A percentile compares a stretch with the other conserved stretches of the same genome.
Conservation (phyloP, 768 basidiomycete species). For the Serendipita sp. region DNA sequence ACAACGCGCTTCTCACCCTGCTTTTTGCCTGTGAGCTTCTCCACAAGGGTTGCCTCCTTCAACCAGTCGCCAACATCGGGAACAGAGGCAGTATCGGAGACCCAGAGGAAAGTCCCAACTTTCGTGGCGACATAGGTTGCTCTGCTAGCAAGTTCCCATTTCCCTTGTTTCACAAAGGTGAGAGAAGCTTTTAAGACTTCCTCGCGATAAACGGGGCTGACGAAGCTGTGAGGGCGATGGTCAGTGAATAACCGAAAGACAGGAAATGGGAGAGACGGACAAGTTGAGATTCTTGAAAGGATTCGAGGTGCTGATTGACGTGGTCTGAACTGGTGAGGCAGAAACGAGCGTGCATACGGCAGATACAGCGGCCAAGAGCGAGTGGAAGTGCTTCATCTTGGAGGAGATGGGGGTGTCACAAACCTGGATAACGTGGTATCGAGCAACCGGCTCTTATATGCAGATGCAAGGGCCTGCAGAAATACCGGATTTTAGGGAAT, state of each 20-base stretch:
- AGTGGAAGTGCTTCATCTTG: conserved; percentile 6
- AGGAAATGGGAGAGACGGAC: not conserved
- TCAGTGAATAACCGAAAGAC: not conserved
- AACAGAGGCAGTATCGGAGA: conserved; percentile 7
- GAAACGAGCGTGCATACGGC: not conserved
- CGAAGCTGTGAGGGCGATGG: not conserved
- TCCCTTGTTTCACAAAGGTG: not conserved
- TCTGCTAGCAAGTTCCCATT: not conserved
- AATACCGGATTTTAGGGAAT: too few species aligned
- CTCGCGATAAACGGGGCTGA: not conserved
- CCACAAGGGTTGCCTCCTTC: not conserved
- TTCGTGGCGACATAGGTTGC: not conserved
- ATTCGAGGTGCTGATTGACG: not conserved
- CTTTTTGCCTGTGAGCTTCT: not conserved
- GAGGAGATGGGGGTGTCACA: not conserved
- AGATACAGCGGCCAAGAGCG: not conserved
- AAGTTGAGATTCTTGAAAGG: not conserved
- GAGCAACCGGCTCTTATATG: too few species aligned
- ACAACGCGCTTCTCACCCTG: too few species aligned
- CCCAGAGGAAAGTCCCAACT: conserved; percentile 11
- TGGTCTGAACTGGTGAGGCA: not conserved
- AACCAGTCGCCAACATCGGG: not conserved
- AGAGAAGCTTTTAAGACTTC: not conserved
- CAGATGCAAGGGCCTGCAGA: too few species aligned
- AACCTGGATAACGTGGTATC: too few species aligned